These are phyloP conservation scores for Aspergillus pseudotamarii DNA, from an alignment of 2,329 filamentous ascomycete genomes.

Conservation along the genomic window DNA sequence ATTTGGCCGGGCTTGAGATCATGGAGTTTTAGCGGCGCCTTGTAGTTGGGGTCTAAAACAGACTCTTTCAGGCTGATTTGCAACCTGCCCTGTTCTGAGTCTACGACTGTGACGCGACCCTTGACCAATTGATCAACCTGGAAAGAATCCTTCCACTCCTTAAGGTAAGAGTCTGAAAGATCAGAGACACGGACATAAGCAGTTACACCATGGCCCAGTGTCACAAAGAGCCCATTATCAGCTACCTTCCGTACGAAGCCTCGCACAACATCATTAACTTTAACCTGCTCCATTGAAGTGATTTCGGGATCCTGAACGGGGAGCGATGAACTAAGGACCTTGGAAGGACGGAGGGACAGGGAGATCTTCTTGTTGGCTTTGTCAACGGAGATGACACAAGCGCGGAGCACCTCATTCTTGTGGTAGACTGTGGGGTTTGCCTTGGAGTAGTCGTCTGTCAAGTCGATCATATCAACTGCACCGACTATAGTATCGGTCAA, in stretches of 20 bases:
- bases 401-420: slow-evolving; percentile 84
- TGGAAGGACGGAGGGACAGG: slow-evolving; percentile 82
- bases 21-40: slow-evolving; percentile 70
- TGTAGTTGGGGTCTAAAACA: slow-evolving; percentile 76
- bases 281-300: slow-evolving; percentile 68
- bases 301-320: slow-evolving; percentile 82
- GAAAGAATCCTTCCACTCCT: slow-evolving; percentile 92
- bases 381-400: slow-evolving; percentile 83
- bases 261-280: slow-evolving; percentile 76
- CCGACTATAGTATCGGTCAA: slow-evolving; percentile 79
- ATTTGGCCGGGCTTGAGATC: slow-evolving; percentile 79
- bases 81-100: slow-evolving; percentile 69
- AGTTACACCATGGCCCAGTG: slow-evolving; percentile 77
- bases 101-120: slow-evolving; percentile 76
- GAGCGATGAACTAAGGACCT: slow-evolving; percentile 82
- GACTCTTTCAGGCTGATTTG: slow-evolving; percentile 89
- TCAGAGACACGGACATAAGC: slow-evolving; percentile 85
- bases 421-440: slow-evolving; percentile 74
- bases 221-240: slow-evolving; percentile 86
- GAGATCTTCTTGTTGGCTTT: slow-evolving; percentile 79
- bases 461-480: slow-evolving; percentile 77
- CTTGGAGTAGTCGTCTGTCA: slow-evolving; percentile 83
- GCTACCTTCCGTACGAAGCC: slow-evolving; percentile 91
- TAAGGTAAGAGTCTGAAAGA: slow-evolving; percentile 86
- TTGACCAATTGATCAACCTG: slow-evolving; percentile 88